These are phyloP conservation scores for Talaromyces pinophilus DNA, from an alignment of 2,329 filamentous ascomycete genomes.

Conservation along the genomic window DNA sequence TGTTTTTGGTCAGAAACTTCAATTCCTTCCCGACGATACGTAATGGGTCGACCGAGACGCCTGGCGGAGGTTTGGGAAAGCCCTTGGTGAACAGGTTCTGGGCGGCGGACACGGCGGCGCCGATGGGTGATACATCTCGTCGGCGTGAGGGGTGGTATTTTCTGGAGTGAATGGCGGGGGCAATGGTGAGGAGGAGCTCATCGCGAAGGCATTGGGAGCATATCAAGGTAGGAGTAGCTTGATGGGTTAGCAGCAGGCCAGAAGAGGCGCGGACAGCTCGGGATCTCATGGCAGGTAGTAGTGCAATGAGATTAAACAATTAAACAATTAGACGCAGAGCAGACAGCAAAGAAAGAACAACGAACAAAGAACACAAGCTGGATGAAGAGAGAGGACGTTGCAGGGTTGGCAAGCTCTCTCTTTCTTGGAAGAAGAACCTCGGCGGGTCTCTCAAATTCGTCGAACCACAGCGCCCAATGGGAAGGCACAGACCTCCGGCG, in stretches of 20 bases:
- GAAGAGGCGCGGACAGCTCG: slow-evolving; percentile 40
- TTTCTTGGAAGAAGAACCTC: slow-evolving; percentile 3
- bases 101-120: slow-evolving; percentile 54
- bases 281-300: slow-evolving; percentile 37
- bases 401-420: not conserved
- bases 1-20: slow-evolving; percentile 92
- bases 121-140: slow-evolving; percentile 44
- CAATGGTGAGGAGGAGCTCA: slow-evolving; percentile 33
- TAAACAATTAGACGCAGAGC: not conserved
- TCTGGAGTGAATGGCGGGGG: slow-evolving; percentile 33
- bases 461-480: not conserved
- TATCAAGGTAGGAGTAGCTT: slow-evolving; percentile 35
- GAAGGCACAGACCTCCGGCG: slow-evolving; percentile 3
- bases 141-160: slow-evolving; percentile 45
- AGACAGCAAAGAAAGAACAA: not conserved
- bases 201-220: slow-evolving; percentile 46
- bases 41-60: slow-evolving; percentile 81
- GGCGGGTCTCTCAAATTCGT: slow-evolving; percentile 1
- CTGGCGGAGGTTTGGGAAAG: slow-evolving; percentile 43
- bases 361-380: not conserved
- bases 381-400: not conserved
- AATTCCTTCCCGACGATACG: slow-evolving; percentile 92
- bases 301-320: slow-evolving; percentile 8
- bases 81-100: slow-evolving; percentile 50
- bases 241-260: slow-evolving; percentile 36